Percentiles rank a stretch among this genome's conserved stretches.
Evolutionary conservation across 1,284 basidiomycete genomes (phyloP).

Genomic region (Leccinum insolens): DNA sequence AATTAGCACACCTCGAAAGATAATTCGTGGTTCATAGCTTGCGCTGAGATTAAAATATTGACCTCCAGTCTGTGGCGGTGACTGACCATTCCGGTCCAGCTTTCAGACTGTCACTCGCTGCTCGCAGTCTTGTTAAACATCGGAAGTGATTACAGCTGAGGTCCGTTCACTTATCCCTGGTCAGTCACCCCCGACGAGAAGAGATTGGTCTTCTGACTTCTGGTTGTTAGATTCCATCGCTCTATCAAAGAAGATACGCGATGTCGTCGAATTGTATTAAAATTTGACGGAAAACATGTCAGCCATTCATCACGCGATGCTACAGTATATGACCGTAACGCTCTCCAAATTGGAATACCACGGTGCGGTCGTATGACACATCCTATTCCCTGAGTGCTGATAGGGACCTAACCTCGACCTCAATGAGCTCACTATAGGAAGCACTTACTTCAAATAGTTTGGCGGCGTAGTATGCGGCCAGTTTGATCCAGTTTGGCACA

Average conservation of each 20-base stretch:
- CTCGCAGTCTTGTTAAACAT: constrained; percentile 52
- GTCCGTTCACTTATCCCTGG: constrained; percentile 90
- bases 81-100: too few relatives aligned
- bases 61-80: too few relatives aligned
- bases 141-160: constrained; percentile 89
- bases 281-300: constrained; percentile 85
- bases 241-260: constrained; percentile 80
- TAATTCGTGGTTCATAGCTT: too few relatives aligned
- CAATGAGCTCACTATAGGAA: constrained; percentile 92
- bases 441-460: constrained; percentile 94
- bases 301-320: constrained; percentile 90
- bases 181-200: constrained; percentile 35
- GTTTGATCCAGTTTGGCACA: constrained; percentile 95
- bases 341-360: constrained; percentile 85
- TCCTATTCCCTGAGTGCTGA: neutral
- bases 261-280: constrained; percentile 90
- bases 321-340: constrained; percentile 94
- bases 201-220: neutral
- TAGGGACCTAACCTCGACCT: constrained; percentile 70
- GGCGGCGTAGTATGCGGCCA: constrained; percentile 88
- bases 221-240: constrained; percentile 79
- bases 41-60: too few relatives aligned
- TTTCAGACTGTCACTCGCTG: too few relatives aligned
- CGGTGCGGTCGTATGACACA: constrained; percentile 39
- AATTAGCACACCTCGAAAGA: too few relatives aligned